Percentiles rank a stretch among this genome's conserved stretches.
phyloP scores from a whole-genome alignment of 225 moss, liverwort and hornwort genomes.

The Physcomitrium patens region DNA sequence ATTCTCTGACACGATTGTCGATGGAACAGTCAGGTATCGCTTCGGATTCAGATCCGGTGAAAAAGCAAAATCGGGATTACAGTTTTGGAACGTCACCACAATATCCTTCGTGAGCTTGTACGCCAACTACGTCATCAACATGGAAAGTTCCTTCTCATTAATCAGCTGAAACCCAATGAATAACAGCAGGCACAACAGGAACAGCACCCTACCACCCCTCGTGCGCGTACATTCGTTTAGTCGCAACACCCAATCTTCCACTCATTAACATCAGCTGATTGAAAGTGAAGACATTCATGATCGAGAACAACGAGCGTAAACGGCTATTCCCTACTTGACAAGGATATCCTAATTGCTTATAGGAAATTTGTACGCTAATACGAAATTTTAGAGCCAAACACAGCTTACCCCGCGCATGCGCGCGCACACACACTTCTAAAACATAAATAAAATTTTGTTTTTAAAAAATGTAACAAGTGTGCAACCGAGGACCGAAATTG shows the following conservation, averaged over 20 bases:
- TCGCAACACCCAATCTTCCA: no score
- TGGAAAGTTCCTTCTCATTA: slow-evolving; percentile 19
- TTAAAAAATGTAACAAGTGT: slow-evolving; percentile 9
- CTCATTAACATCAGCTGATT: no score
- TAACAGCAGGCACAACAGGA: no score
- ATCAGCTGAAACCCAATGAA: not conserved
- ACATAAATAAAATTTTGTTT: not conserved
- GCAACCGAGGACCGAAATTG: slow-evolving; percentile 31
- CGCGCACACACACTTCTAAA: no score
- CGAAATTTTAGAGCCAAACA: not conserved
- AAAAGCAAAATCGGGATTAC: slow-evolving; percentile 47
- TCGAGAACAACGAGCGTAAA: not conserved
- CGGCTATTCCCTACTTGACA: not conserved
- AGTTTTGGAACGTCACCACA: slow-evolving; percentile 50
- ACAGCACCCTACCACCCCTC: no score
- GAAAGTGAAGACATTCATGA: no score
- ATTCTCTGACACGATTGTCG: slow-evolving; percentile 48
- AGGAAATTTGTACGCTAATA: not conserved
- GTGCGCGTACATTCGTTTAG: no score
- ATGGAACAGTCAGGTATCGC: slow-evolving; percentile 50
- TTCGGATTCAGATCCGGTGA: slow-evolving; percentile 57
- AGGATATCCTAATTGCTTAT: slow-evolving; percentile 13
- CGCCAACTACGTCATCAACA: slow-evolving; percentile 45
- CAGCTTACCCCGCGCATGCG: no score
- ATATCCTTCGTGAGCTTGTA: slow-evolving; percentile 61